Evolutionary conservation across 73 alveolate genomes (phyloP).

Genomic region (Tetrahymena thermophila): DNA sequence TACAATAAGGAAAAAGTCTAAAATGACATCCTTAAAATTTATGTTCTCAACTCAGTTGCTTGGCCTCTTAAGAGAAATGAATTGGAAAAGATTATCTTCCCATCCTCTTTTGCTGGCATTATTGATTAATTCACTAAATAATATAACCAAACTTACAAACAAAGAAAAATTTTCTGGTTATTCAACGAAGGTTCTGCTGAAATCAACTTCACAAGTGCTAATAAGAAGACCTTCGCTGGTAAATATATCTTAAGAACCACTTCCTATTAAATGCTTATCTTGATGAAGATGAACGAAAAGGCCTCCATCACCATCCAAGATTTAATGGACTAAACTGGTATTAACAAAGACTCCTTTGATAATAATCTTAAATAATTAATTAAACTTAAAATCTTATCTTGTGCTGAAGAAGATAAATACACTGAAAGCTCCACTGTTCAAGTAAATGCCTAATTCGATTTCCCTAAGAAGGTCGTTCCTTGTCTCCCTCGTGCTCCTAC

Average conservation of each 20-base stretch:
- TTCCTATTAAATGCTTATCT: background rate
- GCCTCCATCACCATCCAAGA: background rate
- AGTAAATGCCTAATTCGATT: background rate
- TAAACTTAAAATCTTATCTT: background rate
- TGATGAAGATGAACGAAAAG: background rate
- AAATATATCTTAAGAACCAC: background rate
- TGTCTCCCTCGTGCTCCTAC: constrained; percentile 6
- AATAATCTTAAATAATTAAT: background rate
- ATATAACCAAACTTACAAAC: background rate
- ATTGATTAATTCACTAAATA: background rate
- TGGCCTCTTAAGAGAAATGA: constrained; percentile 1
- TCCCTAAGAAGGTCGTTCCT: background rate
- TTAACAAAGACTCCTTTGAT: background rate
- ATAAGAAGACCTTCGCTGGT: background rate
- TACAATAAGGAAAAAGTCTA: background rate
- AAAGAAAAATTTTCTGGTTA: background rate
- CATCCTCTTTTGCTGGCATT: background rate
- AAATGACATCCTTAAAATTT: background rate
- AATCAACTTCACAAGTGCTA: background rate
- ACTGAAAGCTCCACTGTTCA: background rate
- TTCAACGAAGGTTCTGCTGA: background rate
- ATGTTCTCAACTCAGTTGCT: background rate
- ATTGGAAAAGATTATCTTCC: background rate
- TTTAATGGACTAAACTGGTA: background rate
- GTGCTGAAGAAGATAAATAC: background rate